Conservation (phyloP, 768 basidiomycete species). For the Multifurca ochricompacta region DNA sequence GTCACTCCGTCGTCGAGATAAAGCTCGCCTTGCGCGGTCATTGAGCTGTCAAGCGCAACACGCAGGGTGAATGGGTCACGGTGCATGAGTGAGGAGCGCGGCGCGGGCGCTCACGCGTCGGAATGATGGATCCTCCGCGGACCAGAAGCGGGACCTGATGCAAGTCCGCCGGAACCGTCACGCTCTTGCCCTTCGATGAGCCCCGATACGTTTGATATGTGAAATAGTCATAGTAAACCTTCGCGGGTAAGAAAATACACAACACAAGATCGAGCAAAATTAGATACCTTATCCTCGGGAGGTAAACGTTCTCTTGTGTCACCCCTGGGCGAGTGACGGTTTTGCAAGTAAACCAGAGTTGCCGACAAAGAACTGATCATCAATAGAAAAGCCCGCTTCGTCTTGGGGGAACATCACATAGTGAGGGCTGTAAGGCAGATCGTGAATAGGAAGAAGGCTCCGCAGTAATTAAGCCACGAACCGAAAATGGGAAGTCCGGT, state of each 20-base stretch:
- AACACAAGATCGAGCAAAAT: background rate
- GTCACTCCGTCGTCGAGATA: constrained; percentile 94
- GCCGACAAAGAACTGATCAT: constrained; percentile 93
- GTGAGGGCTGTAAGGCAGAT: constrained; percentile 66
- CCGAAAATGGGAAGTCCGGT: constrained; percentile 82
- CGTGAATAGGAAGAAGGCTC: background rate
- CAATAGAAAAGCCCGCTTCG: constrained; percentile 73
- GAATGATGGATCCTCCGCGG: constrained; percentile 84
- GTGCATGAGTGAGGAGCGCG: constrained; percentile 85
- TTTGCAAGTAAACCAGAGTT: constrained; percentile 84
- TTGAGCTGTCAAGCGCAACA: constrained; percentile 59
- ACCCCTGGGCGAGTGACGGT: constrained; percentile 76
- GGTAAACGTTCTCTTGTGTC: constrained; percentile 65
- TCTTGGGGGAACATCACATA: constrained; percentile 92
- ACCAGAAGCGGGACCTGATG: constrained; percentile 77
- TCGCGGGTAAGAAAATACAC: background rate
- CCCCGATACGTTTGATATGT: constrained; percentile 60
- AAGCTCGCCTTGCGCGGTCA: constrained; percentile 67
- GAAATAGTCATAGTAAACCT: constrained; percentile 97
- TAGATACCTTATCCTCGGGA: constrained; percentile 75
- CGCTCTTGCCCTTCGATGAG: constrained; percentile 48
- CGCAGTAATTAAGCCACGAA: constrained; percentile 27
- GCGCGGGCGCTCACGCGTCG: constrained; percentile 82
- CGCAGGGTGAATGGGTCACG: constrained; percentile 89
- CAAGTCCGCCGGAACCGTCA: constrained; percentile 76